These are phyloP conservation scores for Mycosphaerella sp. DNA, from an alignment of 2,329 filamentous ascomycete species.

Conservation along the genomic window DNA sequence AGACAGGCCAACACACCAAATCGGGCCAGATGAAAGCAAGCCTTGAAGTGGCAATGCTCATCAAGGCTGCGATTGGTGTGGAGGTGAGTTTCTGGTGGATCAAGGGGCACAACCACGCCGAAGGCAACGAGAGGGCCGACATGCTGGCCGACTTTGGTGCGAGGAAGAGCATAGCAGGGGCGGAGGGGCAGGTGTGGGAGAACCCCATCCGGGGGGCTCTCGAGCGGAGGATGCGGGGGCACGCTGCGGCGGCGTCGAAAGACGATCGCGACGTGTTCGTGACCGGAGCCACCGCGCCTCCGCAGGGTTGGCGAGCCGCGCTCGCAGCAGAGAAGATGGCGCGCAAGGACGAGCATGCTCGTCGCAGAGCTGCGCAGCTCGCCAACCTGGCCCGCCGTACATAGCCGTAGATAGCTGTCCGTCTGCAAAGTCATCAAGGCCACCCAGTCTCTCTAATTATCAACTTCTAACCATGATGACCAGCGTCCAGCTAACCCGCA, in stretches of 20 bases:
- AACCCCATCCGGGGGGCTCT: neutral
- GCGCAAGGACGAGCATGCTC: too few relatives aligned
- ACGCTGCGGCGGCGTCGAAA: neutral
- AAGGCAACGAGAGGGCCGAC: slow-evolving; percentile 5
- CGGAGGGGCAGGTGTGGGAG: neutral
- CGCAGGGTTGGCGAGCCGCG: too few relatives aligned
- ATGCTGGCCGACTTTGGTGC: slow-evolving; percentile 1
- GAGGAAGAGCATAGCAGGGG: neutral
- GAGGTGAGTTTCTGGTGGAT: slow-evolving; percentile 4
- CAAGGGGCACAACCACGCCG: neutral
- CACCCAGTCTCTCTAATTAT: too few relatives aligned
- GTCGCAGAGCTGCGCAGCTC: too few relatives aligned
- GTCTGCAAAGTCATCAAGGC: too few relatives aligned
- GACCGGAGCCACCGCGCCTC: neutral
- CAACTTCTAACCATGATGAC: too few relatives aligned
- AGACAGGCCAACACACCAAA: neutral
- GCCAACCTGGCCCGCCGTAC: too few relatives aligned
- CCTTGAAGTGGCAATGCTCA: neutral
- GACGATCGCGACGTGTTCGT: neutral
- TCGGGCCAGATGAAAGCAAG: neutral
- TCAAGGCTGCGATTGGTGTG: neutral
- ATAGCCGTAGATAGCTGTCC: too few relatives aligned
- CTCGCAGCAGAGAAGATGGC: too few relatives aligned
- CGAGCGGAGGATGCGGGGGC: neutral
- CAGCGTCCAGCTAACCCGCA: too few relatives aligned